Evolutionary conservation across 2,329 filamentous ascomycete species (phyloP).

Genomic region (Coniella lustricola): DNA sequence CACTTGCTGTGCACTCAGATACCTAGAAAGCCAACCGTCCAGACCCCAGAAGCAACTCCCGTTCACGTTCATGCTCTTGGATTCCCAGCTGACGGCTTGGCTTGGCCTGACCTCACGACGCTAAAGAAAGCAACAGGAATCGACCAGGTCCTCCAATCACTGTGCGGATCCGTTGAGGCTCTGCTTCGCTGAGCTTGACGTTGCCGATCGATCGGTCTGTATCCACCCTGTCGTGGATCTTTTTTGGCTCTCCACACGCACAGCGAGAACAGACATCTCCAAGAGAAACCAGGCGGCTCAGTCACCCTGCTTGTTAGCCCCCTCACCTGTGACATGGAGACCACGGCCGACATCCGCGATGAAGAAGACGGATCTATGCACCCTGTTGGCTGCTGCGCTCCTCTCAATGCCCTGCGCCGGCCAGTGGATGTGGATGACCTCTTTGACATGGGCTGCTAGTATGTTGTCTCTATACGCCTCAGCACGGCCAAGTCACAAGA

Average conservation of each 20-base stretch:
- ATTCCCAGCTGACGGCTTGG: no score
- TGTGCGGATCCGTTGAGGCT: background rate
- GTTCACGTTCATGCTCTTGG: no score
- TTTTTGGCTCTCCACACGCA: background rate
- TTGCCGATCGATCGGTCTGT: background rate
- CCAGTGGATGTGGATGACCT: slow-evolving; percentile 39
- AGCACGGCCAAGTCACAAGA: fast-evolving
- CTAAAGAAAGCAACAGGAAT: no score
- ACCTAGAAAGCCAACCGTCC: no score
- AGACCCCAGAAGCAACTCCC: no score
- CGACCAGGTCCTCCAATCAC: no score
- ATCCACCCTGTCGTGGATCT: slow-evolving; percentile 3
- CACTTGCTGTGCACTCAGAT: no score
- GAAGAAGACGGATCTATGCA: slow-evolving; percentile 28
- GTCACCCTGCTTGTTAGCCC: no score
- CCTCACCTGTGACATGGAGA: background rate
- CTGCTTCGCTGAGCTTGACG: background rate
- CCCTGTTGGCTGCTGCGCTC: slow-evolving; percentile 30
- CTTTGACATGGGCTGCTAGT: slow-evolving; percentile 11
- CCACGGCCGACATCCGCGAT: slow-evolving; percentile 20
- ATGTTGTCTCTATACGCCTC: background rate
- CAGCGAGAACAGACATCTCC: no score
- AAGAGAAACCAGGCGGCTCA: no score
- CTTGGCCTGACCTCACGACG: no score
- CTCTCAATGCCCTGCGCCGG: slow-evolving; percentile 29